These are phyloP conservation scores for Aureobasidium sp. DNA, from an alignment of 2,329 filamentous ascomycete genomes.

Conservation along the genomic window DNA sequence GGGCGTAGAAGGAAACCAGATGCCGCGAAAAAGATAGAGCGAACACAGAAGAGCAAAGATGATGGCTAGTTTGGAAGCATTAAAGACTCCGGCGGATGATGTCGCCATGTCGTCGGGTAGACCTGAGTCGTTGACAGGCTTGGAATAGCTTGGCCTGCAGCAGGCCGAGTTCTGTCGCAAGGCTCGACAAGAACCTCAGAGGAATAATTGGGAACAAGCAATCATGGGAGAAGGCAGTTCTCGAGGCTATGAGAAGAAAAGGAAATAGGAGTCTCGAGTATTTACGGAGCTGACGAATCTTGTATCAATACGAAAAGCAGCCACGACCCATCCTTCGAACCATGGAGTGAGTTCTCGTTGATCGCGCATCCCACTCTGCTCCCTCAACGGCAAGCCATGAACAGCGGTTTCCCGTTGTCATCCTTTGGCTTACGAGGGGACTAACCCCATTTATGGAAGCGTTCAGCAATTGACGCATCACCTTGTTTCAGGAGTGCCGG, in stretches of 20 bases:
- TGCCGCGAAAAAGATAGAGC: constrained; percentile 23
- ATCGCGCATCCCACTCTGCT: not conserved
- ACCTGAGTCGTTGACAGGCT: constrained; percentile 1
- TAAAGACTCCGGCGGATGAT: constrained; percentile 6
- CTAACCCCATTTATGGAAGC: not conserved
- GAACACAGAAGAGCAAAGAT: constrained; percentile 22
- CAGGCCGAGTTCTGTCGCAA: not conserved
- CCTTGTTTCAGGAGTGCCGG: not conserved
- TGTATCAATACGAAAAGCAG: not conserved
- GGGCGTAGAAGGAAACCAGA: constrained; percentile 20
- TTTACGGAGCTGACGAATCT: constrained; percentile 8
- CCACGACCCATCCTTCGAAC: not conserved
- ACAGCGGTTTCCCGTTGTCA: not conserved
- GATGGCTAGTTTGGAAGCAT: constrained; percentile 18
- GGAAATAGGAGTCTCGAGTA: not conserved
- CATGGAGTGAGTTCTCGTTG: not conserved
- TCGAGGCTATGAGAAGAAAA: not conserved
- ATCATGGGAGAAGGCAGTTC: not conserved
- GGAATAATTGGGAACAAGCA: constrained; percentile 4
- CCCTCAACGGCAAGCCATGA: not conserved
- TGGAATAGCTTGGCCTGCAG: constrained; percentile 10
- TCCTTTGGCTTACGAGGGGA: not conserved
- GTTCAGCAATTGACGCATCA: not conserved
- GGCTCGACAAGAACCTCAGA: not conserved
- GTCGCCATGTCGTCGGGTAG: not conserved